A percentile compares a stretch with the other conserved stretches of the same genome.
phyloP scores from a whole-genome alignment of 805 yeast species.

The Monosporozyma solicola region DNA sequence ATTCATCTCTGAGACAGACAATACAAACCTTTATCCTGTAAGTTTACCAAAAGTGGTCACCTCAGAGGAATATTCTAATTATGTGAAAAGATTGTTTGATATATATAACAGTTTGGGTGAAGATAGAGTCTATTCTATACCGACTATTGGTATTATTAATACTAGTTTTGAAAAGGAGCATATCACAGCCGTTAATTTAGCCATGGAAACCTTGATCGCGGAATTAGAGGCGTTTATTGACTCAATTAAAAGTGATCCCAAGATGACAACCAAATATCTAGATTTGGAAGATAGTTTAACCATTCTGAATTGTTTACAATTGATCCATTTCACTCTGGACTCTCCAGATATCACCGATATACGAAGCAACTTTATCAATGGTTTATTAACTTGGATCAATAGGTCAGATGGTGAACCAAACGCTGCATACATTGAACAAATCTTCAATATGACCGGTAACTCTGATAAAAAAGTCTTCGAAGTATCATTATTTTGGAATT shows the following conservation, averaged over 20 bases:
- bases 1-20: conserved; percentile 32
- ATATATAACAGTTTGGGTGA: conserved; percentile 42
- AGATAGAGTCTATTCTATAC: conserved; percentile 35
- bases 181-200: conserved; percentile 29
- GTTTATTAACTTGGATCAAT: conserved; percentile 55
- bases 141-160: conserved; percentile 34
- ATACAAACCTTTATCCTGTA: conserved; percentile 37
- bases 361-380: conserved; percentile 32
- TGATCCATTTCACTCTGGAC: conserved; percentile 33
- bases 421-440: conserved; percentile 37
- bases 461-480: conserved; percentile 31
- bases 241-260: conserved; percentile 25
- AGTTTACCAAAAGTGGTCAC: conserved; percentile 33
- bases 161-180: conserved; percentile 30
- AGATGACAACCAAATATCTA: conserved; percentile 22
- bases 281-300: conserved; percentile 40
- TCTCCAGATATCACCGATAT: conserved; percentile 29
- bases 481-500: conserved; percentile 50
- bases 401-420: conserved; percentile 61
- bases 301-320: conserved; percentile 50
- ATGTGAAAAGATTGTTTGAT: conserved; percentile 43
- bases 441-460: conserved; percentile 29
- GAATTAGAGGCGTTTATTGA: conserved; percentile 31
- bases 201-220: conserved; percentile 27
- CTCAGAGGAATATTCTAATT: conserved; percentile 36